Conservation (phyloP, 257 asterid species). For the Solanum paucissectum region DNA sequence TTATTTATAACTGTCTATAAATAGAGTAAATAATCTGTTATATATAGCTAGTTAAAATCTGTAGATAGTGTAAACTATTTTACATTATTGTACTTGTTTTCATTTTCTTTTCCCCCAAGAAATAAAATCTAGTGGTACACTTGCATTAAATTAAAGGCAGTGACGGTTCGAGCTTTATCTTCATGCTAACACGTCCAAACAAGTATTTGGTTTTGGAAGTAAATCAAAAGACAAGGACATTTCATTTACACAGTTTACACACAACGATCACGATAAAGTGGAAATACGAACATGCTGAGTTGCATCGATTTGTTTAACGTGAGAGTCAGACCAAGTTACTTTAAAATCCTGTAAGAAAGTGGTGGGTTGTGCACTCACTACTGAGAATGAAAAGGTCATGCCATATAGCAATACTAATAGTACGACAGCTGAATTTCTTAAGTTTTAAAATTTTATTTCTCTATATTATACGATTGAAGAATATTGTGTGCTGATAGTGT, state of each 20-base stretch:
- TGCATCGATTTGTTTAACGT: slow-evolving; percentile 49
- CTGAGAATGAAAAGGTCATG: slow-evolving; percentile 8
- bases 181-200: slow-evolving; percentile 31
- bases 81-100: background rate
- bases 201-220: slow-evolving; percentile 17
- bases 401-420: background rate
- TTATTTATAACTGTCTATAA: no score
- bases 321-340: slow-evolving; percentile 50
- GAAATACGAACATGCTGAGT: slow-evolving; percentile 35
- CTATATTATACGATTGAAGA: background rate
- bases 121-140: background rate
- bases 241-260: background rate
- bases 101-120: background rate
- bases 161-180: slow-evolving; percentile 34
- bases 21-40: background rate
- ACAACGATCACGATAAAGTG: background rate
- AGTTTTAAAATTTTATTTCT: no score
- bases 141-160: slow-evolving; percentile 18
- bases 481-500: slow-evolving; percentile 9
- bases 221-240: background rate
- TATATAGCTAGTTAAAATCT: background rate
- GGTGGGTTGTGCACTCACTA: slow-evolving; percentile 41
- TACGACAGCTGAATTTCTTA: background rate
- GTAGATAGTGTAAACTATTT: no score
- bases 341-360: slow-evolving; percentile 52